These are phyloP conservation scores for Aspergillus ruber DNA, from an alignment of 2,329 filamentous ascomycete genomes.

Conservation along the genomic window DNA sequence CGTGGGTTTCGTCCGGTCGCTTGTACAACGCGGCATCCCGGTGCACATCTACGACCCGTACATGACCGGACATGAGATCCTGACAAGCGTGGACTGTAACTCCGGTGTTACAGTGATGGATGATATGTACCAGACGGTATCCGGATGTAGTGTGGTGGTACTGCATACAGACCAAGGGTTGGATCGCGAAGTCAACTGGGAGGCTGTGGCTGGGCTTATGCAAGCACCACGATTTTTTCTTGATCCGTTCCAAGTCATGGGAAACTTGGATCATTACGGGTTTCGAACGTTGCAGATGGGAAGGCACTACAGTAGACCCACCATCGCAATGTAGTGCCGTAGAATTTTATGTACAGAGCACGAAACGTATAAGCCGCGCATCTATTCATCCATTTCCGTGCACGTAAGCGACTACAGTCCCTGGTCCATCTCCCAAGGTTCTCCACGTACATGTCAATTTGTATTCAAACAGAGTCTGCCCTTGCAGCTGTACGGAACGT, in stretches of 20 bases:
- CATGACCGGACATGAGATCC: not conserved
- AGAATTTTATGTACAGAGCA: too few relatives aligned
- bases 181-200: not conserved
- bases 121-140: not conserved
- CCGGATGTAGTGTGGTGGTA: not conserved
- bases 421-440: too few relatives aligned
- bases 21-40: not conserved
- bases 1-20: not conserved
- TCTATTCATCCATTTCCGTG: too few relatives aligned
- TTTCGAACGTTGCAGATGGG: not conserved
- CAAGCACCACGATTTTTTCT: not conserved
- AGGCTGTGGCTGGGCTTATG: not conserved
- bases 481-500: too few relatives aligned
- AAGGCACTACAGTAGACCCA: too few relatives aligned
- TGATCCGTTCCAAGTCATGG: not conserved
- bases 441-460: too few relatives aligned
- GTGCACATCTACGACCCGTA: not conserved
- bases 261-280: not conserved
- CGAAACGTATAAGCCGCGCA: too few relatives aligned
- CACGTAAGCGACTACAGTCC: too few relatives aligned
- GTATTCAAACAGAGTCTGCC: too few relatives aligned
- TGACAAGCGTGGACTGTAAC: not conserved
- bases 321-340: too few relatives aligned
- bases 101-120: not conserved
- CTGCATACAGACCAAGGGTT: not conserved